Base-by-base conservation (phyloP, 495 filamentous ascomycete genomes). In the Trypethelium eluteriae region DNA sequence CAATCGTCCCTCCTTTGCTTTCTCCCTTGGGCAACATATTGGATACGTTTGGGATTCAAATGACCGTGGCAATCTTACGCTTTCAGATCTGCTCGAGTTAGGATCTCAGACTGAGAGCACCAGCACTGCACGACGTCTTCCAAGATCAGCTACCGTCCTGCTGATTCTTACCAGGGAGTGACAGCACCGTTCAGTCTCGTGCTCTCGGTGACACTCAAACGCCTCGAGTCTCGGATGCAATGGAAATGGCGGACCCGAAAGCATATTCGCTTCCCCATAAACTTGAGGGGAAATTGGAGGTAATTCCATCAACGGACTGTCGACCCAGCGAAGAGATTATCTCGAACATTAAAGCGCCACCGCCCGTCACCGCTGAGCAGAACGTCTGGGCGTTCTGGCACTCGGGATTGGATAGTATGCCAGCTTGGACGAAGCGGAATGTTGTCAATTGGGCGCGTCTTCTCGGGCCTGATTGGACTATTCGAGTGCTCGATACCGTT, bases 321-420 rank as follows among this genome's bases (percentile, higher is more conserved):
- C 11, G 49, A 18, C 11, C 49, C 11, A 53, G n/a, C 18, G 49
- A 53, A n/a, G 49, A 53, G 5, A 53, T 53, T 14, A 14, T 53
- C n/a, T 53, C n/a, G 5, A 53, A n/a, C 18, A 53, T 53, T 16
- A 53, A 14, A 18, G 49, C 49, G 49, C 49, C 49, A 18, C 49
- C 49, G 5, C 72, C 74, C 14, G 66, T 78, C 46, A 75, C 70
- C 11, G 75, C 72, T 25, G 78, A 79, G 49, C 79, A 77, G 67
- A 81, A 81, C 66, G 68, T 81, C 39, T 81, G 79, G 79, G 71
- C 76, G 2, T 80, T 72, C 68, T 80, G 79, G 79, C 72, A 79
- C 64, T 64, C 70, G 1, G 79, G 78, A 0, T 72, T 76, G 39
- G 38, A 39, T 12, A 34, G 67, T 14, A 76, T 79, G 73, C 76